Evolutionary conservation across 2,329 filamentous ascomycete species (phyloP).

Genomic region (Herpotrichia juniperi): DNA sequence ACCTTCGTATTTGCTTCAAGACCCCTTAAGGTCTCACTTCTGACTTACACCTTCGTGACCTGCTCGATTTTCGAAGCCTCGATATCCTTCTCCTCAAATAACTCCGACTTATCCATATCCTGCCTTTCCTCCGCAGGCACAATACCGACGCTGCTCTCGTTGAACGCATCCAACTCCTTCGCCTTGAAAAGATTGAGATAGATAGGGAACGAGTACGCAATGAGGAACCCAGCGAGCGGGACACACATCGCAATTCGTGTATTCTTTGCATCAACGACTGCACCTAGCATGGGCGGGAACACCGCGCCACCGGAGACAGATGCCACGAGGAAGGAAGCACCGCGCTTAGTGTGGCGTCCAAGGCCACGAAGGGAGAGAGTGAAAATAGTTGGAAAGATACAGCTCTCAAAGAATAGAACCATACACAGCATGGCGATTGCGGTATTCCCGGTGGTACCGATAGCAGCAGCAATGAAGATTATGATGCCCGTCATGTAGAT

Average conservation of each 20-base stretch:
- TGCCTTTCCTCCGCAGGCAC: no score
- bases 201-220: slow-evolving; percentile 34
- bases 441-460: slow-evolving; percentile 13
- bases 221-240: slow-evolving; percentile 32
- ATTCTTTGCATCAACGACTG: slow-evolving; percentile 28
- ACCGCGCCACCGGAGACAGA: slow-evolving; percentile 31
- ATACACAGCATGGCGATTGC: slow-evolving; percentile 31
- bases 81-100: no score
- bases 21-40: no score
- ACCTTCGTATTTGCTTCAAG: no score
- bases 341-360: slow-evolving; percentile 34
- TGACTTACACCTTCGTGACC: no score
- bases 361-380: slow-evolving; percentile 31
- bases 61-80: no score
- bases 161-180: slow-evolving; percentile 34
- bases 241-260: slow-evolving; percentile 34
- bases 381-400: slow-evolving; percentile 40
- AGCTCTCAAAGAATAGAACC: slow-evolving; percentile 34
- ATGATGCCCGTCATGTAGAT: slow-evolving; percentile 19
- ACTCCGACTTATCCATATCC: no score
- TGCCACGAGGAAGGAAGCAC: slow-evolving; percentile 31
- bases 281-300: slow-evolving; percentile 35
- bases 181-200: slow-evolving; percentile 35
- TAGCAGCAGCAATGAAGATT: slow-evolving; percentile 16
- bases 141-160: slow-evolving; percentile 4